phyloP scores from a whole-genome alignment of 106 monocot species.

The Dioscorea alata region DNA sequence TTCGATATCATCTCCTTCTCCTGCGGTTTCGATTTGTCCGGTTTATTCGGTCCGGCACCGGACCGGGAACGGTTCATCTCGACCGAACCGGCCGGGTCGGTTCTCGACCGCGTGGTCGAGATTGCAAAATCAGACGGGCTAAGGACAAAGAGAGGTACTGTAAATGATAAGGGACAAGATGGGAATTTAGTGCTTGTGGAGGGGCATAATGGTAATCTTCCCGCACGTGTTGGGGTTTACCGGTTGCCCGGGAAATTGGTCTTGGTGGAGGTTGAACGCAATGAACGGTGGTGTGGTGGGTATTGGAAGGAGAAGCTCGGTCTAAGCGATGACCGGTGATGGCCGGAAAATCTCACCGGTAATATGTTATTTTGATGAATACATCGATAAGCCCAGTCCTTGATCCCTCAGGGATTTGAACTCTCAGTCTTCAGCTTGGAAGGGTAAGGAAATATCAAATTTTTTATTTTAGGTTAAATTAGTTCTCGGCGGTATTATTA shows the following conservation, averaged over 20 bases:
- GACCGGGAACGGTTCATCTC: slow-evolving; percentile 33
- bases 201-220: slow-evolving; percentile 26
- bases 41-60: slow-evolving; percentile 2
- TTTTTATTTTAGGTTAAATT: too few relatives aligned
- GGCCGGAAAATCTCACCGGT: too few relatives aligned
- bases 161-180: slow-evolving; percentile 7
- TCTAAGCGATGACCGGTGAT: not conserved
- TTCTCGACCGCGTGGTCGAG: slow-evolving; percentile 19
- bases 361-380: too few relatives aligned
- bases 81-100: slow-evolving; percentile 11
- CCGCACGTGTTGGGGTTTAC: slow-evolving; percentile 12
- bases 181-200: slow-evolving; percentile 5
- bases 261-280: slow-evolving; percentile 24
- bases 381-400: too few relatives aligned
- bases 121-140: slow-evolving; percentile 9
- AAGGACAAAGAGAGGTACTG: not conserved
- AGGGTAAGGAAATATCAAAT: too few relatives aligned
- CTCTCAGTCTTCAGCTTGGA: too few relatives aligned
- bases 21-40: slow-evolving; percentile 10
- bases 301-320: slow-evolving; percentile 16
- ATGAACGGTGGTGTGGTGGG: not conserved
- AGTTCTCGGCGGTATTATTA: not conserved
- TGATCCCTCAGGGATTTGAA: too few relatives aligned
- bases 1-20: slow-evolving; percentile 17
- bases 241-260: slow-evolving; percentile 6